phyloP scores from a whole-genome alignment of 2,329 filamentous ascomycete genomes.

The Leptodontidium sp. region DNA sequence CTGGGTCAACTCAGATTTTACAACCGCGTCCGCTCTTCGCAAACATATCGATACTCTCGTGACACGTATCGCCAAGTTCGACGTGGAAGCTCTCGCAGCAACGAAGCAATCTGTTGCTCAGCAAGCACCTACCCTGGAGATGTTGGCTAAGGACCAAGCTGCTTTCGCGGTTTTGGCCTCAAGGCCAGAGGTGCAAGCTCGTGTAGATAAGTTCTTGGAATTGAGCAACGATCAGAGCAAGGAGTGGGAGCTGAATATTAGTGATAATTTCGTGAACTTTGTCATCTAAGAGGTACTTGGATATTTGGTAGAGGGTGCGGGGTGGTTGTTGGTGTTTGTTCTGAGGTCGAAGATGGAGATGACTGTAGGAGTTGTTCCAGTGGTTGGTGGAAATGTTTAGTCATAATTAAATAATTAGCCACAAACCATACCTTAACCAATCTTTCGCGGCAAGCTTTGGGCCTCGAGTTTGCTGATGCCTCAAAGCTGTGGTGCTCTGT shows the following conservation, averaged over 20 bases:
- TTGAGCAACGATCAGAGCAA: background rate
- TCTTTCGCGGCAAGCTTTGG: no score
- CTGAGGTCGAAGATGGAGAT: background rate
- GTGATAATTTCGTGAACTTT: background rate
- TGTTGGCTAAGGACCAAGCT: conserved; percentile 2
- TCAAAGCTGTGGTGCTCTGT: no score
- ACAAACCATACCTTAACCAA: no score
- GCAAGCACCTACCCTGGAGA: background rate
- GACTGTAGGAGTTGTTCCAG: no score
- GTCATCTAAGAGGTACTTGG: background rate
- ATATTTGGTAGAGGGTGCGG: background rate
- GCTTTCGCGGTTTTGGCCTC: background rate
- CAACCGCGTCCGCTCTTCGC: background rate
- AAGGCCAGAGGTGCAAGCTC: background rate
- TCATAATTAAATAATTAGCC: no score
- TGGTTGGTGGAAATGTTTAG: no score
- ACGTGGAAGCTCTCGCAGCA: background rate
- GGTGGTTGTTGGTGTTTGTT: background rate
- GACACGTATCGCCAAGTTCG: background rate
- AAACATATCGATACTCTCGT: background rate
- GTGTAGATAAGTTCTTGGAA: background rate
- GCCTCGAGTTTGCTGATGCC: no score
- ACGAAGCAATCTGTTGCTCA: background rate
- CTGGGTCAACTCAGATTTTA: background rate
- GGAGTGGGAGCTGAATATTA: background rate